Evolutionary conservation across 768 basidiomycete genomes (phyloP).

Genomic region (Symmetrospora coprosmae): DNA sequence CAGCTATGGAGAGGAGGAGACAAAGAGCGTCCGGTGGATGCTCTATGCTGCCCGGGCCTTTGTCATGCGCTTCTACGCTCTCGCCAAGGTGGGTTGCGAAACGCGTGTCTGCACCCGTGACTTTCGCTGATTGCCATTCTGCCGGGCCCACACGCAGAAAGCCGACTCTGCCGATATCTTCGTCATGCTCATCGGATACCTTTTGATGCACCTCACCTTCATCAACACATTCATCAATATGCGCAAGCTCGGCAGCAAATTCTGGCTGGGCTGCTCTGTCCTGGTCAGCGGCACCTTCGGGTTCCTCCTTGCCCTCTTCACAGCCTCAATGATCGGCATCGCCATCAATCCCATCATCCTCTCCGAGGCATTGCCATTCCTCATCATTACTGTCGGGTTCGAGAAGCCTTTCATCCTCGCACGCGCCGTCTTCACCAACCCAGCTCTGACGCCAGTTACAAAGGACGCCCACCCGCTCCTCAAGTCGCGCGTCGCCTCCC

Average conservation of each 20-base stretch:
- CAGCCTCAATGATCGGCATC: constrained; percentile 60
- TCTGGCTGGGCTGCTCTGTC: constrained; percentile 60
- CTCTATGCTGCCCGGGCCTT: constrained; percentile 67
- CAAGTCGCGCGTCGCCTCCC: constrained; percentile 3
- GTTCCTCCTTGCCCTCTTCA: constrained; percentile 67
- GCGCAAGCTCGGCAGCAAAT: constrained; percentile 62
- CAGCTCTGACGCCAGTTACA: constrained; percentile 36
- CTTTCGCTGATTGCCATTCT: constrained; percentile 20
- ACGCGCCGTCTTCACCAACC: constrained; percentile 72
- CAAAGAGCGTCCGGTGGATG: constrained; percentile 74
- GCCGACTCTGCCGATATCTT: constrained; percentile 92
- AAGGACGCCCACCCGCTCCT: constrained; percentile 34
- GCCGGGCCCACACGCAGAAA: constrained; percentile 44
- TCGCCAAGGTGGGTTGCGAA: constrained; percentile 51
- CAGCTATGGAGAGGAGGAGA: constrained; percentile 51
- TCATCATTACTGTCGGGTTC: constrained; percentile 94
- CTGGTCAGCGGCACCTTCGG: constrained; percentile 66
- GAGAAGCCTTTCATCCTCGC: constrained; percentile 92
- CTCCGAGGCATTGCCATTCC: constrained; percentile 89
- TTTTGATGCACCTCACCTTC: constrained; percentile 92
- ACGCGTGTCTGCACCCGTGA: background rate
- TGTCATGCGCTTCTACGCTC: constrained; percentile 66
- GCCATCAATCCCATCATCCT: constrained; percentile 83
- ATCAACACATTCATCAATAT: constrained; percentile 78
- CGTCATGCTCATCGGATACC: constrained; percentile 79